Evolutionary conservation across 192 early-diverging fungal genomes (phyloP).

Genomic region (Gryganskiella cystojenkinii): DNA sequence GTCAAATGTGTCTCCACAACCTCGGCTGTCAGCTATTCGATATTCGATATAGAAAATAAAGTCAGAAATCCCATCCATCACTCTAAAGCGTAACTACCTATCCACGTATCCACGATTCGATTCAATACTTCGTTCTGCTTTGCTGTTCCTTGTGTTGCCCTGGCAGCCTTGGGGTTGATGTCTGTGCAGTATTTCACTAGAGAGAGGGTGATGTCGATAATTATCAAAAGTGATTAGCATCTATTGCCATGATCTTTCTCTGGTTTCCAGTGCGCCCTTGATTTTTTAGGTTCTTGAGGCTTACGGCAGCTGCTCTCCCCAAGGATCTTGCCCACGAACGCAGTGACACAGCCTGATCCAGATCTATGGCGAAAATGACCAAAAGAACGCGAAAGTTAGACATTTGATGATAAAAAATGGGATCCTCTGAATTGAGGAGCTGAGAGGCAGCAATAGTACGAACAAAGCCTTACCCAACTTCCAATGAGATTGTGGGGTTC

Average conservation of each 20-base stretch:
- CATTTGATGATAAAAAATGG: too few species aligned
- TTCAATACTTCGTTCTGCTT: constrained; percentile 55
- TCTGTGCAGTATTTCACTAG: constrained; percentile 80
- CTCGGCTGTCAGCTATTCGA: constrained; percentile 71
- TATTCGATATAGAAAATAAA: constrained; percentile 6
- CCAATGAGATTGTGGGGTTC: constrained; percentile 78
- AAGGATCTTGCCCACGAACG: constrained; percentile 76
- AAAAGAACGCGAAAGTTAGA: too few species aligned
- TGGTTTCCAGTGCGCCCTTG: background rate
- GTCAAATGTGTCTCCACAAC: constrained; percentile 73
- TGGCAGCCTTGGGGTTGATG: constrained; percentile 80
- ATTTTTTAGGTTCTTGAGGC: background rate
- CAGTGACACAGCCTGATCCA: constrained; percentile 86
- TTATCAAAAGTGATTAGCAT: constrained; percentile 23
- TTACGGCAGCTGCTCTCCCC: constrained; percentile 55
- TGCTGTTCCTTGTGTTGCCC: constrained; percentile 75
- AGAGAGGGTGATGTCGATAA: background rate
- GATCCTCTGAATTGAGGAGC: too few species aligned
- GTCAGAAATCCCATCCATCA: background rate
- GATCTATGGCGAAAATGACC: constrained; percentile 57
- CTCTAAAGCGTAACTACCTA: constrained; percentile 5
- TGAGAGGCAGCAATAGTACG: too few species aligned
- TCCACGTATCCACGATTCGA: background rate
- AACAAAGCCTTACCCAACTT: constrained; percentile 90
- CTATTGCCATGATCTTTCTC: background rate